Base-by-base conservation (phyloP, 805 yeast genomes). In the Yamadazyma takamatsuzukensis region DNA sequence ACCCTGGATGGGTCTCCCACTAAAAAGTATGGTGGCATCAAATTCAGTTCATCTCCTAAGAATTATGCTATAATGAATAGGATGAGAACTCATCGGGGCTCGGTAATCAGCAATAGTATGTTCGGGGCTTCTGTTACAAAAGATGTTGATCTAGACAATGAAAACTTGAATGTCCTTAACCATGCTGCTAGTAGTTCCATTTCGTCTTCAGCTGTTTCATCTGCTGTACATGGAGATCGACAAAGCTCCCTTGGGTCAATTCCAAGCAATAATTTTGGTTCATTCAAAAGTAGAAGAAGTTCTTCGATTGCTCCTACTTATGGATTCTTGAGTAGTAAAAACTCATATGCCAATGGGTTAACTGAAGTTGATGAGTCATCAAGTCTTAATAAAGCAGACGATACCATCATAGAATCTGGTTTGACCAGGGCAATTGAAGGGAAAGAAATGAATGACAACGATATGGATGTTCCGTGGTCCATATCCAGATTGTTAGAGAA, bases 401-500 rank as follows among this genome's bases (percentile, higher is more conserved):
- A 34, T 5, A 15, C 14, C 8, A 4, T 11, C 8, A 31, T 24
- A 18, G 35, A 40, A 32, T 43, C 46, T 3, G 44, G 27, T 12
- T 30, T 41, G 13, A 28, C 49, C 13, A 41, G 37, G 17, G 44
- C 47, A 4, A 30, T 42, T 13, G 39, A 37, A 18, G 28, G 21
- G 4, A n/a, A 14, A 16, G 26, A 18, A 11, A 15, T 10, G 8
- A 30, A 34, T 11, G 22, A 43, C 32, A 36, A 45, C 40, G 23
- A 40, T 19, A 11, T 36, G 21, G 29, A 27, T 16, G 43, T 42
- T 18, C 86, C 89, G 0, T 83, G 88, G 83, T 61, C 67, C 12
- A 72, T 82, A 2, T 56, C 63, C 6, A 57, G 53, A 29, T 51
- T 83, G 36, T 60, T 83, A 8, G 47, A 58, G 29, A 62, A 74